Base-by-base conservation (phyloP, 1,284 basidiomycete species). In the Xanthoconium separans region DNA sequence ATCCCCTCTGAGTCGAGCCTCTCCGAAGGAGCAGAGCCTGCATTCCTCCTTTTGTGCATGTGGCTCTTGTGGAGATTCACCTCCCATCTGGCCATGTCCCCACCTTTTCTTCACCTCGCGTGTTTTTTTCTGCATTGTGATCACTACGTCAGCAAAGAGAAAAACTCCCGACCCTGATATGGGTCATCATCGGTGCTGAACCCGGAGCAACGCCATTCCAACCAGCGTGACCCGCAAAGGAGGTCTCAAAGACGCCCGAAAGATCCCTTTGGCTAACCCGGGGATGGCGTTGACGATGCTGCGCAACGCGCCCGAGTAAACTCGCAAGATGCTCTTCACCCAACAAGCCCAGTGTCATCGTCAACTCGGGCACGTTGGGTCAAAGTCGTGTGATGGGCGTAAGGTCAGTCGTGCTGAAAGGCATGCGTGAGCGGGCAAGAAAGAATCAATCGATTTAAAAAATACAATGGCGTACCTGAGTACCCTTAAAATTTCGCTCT, bases 51-150 rank as follows among this genome's bases (percentile, higher is more conserved):
- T 74, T 95, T 95, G 57, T 75, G 82, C 8, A 90, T 89, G 0
- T 96, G 76, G 0, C 88, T 85, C 62, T 89, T 88, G 11, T 93
- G 83, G n/a, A 96, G 76, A 59, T 98, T 93, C 30, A 87, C 88
- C 60, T 98, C 95, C 95, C 95, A 98, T 64, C 92, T 88, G 15
- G 91, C 87, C 27, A 95, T 87, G 43, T 91, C 92, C 13, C 89
- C 84, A 56, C 86, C 88, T 62, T 95, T 96, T 34, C 92, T 79
- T 84, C 36, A 80, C 74, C 24, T 73, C 73, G 0, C 71, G 66
- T 9, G 79, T 77, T 7, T 75, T 77, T 62, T 87, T 86, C 58
- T 82, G 85, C 2, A 77, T 71, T 1, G 84, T 73, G 11, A 93
- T 73, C 4, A 93, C 90, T 91, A n/a, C n/a, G n/a, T n/a, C n/a